Evolutionary conservation across 495 filamentous ascomycete species (phyloP).

Genomic region (Cercophora sp.): DNA sequence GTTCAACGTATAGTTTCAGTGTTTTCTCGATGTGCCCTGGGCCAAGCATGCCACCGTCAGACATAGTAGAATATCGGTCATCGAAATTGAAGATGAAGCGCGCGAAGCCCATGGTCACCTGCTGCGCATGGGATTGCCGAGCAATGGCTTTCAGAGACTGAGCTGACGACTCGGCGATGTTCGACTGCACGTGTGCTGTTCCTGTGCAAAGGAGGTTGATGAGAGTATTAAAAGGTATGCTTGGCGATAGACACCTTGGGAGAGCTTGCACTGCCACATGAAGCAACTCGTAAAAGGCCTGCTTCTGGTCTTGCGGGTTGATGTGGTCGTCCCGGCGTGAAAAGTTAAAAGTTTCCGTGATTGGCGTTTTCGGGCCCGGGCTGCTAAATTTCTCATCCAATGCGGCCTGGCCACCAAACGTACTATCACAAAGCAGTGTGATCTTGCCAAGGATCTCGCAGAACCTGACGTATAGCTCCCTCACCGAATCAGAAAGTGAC

Average conservation of each 20-base stretch:
- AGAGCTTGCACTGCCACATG: slow-evolving; percentile 94
- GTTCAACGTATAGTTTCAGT: slow-evolving; percentile 83
- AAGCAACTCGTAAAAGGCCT: slow-evolving; percentile 91
- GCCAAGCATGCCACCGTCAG: slow-evolving; percentile 94
- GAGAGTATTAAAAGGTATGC: slow-evolving; percentile 88
- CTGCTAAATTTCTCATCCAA: slow-evolving; percentile 91
- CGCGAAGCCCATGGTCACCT: slow-evolving; percentile 94
- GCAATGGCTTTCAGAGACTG: slow-evolving; percentile 94
- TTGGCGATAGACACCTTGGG: slow-evolving; percentile 83
- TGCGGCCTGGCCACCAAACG: slow-evolving; percentile 92
- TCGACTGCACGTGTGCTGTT: slow-evolving; percentile 88
- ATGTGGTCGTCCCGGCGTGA: slow-evolving; percentile 72
- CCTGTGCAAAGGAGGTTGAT: slow-evolving; percentile 96
- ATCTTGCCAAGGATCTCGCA: slow-evolving; percentile 95
- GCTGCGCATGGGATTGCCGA: slow-evolving; percentile 85
- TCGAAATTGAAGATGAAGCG: slow-evolving; percentile 98
- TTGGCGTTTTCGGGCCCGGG: slow-evolving; percentile 84
- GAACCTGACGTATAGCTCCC: slow-evolving; percentile 81
- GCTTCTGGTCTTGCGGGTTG: slow-evolving; percentile 73
- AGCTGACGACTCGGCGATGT: slow-evolving; percentile 87
- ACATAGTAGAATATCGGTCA: slow-evolving; percentile 94
- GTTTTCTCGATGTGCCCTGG: slow-evolving; percentile 94
- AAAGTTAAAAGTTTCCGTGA: slow-evolving; percentile 92
- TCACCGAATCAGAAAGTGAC: slow-evolving; percentile 68
- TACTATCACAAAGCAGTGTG: slow-evolving; percentile 90